Conservation (phyloP, 176 grass and related monocot genomes). For the Raddia distichophylla region DNA sequence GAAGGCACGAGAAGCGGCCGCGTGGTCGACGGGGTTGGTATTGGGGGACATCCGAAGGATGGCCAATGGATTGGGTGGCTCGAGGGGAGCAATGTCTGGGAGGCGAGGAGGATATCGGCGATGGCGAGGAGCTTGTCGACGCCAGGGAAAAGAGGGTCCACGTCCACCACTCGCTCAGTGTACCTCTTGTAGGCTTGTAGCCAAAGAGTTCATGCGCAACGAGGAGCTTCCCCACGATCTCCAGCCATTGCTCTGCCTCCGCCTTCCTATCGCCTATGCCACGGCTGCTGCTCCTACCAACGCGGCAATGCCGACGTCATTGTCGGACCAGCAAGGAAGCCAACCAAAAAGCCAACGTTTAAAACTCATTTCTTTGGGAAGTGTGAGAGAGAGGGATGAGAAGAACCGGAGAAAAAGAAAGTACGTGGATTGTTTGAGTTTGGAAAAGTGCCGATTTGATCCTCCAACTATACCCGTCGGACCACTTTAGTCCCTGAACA, state of each 20-base stretch:
- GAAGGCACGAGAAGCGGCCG: slow-evolving; percentile 46
- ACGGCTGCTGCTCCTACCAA: slow-evolving; percentile 36
- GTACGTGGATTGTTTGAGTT: no score
- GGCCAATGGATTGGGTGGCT: slow-evolving; percentile 55
- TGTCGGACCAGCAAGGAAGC: no score
- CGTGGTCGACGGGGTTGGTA: slow-evolving; percentile 23
- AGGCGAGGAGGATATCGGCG: slow-evolving; percentile 87
- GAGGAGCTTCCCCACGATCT: slow-evolving; percentile 77
- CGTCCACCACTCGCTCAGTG: slow-evolving; percentile 79
- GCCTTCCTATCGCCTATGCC: slow-evolving; percentile 32
- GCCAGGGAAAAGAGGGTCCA: slow-evolving; percentile 79
- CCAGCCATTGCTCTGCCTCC: slow-evolving; percentile 82
- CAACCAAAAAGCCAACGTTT: no score
- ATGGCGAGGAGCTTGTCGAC: slow-evolving; percentile 89
- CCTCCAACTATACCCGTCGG: no score
- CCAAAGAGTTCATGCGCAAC: slow-evolving; percentile 77
- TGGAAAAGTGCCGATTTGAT: no score
- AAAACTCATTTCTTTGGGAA: no score
- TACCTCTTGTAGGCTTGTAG: slow-evolving; percentile 67
- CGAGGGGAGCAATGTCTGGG: slow-evolving; percentile 50
- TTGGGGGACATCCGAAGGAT: slow-evolving; percentile 60
- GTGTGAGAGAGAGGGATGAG: no score
- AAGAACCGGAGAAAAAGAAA: no score
- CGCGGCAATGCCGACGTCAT: neutral
- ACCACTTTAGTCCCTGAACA: no score